phyloP scores from a whole-genome alignment of 805 yeast genomes.

The Ogataea salicorniae region DNA sequence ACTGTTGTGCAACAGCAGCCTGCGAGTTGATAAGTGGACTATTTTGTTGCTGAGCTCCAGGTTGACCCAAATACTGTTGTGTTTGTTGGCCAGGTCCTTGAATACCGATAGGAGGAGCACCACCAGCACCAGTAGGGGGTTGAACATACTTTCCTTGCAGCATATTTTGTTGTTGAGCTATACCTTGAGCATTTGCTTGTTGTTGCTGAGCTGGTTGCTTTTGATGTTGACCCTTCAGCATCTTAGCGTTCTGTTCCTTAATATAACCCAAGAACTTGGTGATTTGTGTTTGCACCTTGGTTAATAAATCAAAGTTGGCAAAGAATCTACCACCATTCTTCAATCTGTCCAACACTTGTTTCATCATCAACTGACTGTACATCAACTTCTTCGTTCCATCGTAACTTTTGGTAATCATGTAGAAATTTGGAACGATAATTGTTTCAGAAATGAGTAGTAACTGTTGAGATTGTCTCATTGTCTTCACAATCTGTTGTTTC shows the following conservation, averaged over 20 bases:
- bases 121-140: background rate
- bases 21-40: slow-evolving; percentile 7
- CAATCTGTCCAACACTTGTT: slow-evolving; percentile 66
- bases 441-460: slow-evolving; percentile 67
- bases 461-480: slow-evolving; percentile 50
- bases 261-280: slow-evolving; percentile 72
- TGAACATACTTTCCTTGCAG: slow-evolving; percentile 14
- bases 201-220: slow-evolving; percentile 22
- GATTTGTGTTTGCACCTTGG: slow-evolving; percentile 65
- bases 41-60: slow-evolving; percentile 1
- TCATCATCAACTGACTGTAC: slow-evolving; percentile 74
- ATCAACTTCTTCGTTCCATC: slow-evolving; percentile 73
- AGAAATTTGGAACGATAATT: slow-evolving; percentile 67
- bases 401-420: slow-evolving; percentile 64
- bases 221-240: slow-evolving; percentile 21
- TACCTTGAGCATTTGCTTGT: slow-evolving; percentile 10
- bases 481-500: slow-evolving; percentile 53
- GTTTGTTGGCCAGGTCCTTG: slow-evolving; percentile 9
- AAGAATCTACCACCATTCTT: slow-evolving; percentile 45
- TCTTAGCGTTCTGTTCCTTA: slow-evolving; percentile 43
- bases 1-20: slow-evolving; percentile 20
- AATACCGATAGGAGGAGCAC: background rate
- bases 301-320: slow-evolving; percentile 69
- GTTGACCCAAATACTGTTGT: slow-evolving; percentile 8
- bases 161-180: slow-evolving; percentile 14